phyloP scores from a whole-genome alignment of 306 rosid genomes.

The Medicago arabica region DNA sequence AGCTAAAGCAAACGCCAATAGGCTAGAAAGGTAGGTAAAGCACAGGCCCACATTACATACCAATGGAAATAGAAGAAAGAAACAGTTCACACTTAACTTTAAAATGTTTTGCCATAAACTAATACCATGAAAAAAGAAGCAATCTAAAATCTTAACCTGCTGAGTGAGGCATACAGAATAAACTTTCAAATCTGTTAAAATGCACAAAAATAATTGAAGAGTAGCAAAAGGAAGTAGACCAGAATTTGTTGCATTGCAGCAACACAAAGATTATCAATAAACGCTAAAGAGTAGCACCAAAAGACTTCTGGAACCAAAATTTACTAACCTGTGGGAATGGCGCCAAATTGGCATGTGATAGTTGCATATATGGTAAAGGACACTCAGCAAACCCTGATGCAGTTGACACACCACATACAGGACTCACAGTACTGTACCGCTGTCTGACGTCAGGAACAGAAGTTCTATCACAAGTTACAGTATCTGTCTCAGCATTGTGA shows the following conservation, averaged over 20 bases:
- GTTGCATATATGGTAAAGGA: constrained; percentile 36
- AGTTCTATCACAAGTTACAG: constrained; percentile 26
- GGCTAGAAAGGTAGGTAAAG: constrained; percentile 15
- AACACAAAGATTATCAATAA: constrained; percentile 27
- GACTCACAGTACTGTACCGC: constrained; percentile 8
- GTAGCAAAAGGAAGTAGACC: constrained; percentile 18
- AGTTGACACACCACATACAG: constrained; percentile 35
- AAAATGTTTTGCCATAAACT: constrained; percentile 26
- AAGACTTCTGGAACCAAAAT: neutral
- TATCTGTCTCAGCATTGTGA: constrained; percentile 27
- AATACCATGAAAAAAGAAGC: neutral
- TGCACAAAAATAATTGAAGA: constrained; percentile 1
- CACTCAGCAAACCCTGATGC: constrained; percentile 32
- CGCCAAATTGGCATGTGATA: constrained; percentile 22
- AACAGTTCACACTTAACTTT: neutral
- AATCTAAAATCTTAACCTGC: constrained; percentile 25
- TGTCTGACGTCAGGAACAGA: constrained; percentile 35
- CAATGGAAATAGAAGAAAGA: constrained; percentile 9
- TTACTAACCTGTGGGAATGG: constrained; percentile 46
- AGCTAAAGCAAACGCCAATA: neutral
- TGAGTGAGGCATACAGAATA: constrained; percentile 7
- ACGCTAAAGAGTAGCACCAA: constrained; percentile 18
- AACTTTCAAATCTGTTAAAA: constrained; percentile 8
- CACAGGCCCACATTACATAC: neutral
- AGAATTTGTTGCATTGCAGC: neutral